Base-by-base conservation (phyloP, 2,329 filamentous ascomycete genomes). In the Phaeosphaeria sp. region DNA sequence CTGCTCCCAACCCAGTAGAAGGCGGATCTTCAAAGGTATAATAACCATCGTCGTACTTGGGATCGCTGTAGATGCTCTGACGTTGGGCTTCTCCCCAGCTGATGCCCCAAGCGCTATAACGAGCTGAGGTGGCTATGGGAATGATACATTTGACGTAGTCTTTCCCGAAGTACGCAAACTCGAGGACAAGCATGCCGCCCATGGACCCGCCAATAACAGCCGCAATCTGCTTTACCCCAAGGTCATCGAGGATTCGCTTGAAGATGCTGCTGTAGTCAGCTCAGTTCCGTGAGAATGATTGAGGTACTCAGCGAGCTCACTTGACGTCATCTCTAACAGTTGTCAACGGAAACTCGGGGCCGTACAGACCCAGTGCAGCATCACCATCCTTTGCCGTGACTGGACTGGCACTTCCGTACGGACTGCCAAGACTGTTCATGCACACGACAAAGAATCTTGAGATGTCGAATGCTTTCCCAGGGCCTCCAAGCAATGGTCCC, bases 11-110 rank as follows among this genome's bases (percentile, higher is more conserved):
- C 0, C 95, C 95, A 0, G 93, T 90, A 0, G 88, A 83, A 0
- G 95, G 95, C 33, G 93, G 93, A 67, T 98, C 92, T 30, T 90
- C 85, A 69, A 95, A 96, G 1, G 87, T 72, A 75, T 98, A 99
- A 79, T 97, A 98, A 46, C 95, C 95, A 72, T 98, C 93, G 61
- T 97, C 93, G 77, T 99, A 99, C 81, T 97, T 98, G 30, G 95
- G 95, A 75, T 99, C 95, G 41, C 92, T 93, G 79, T 98, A 99
- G 75, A 99, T 98, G 83, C 90, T 93, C 79, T 95, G 91, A 51
- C 92, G 85, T 76, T 96, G 92, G 3, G 91, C 91, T 75, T 95
- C 92, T 43, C 91, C 91, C 92, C 92, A 96, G 78, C 90, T 93
- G 71, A 95, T 96, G 22, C 92, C 90, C 92, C 92, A 96, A 5